Percentiles rank a stretch among this genome's conserved stretches.
Evolutionary conservation across 139 green algal species (phyloP).

Genomic region (Closterium sp.): DNA sequence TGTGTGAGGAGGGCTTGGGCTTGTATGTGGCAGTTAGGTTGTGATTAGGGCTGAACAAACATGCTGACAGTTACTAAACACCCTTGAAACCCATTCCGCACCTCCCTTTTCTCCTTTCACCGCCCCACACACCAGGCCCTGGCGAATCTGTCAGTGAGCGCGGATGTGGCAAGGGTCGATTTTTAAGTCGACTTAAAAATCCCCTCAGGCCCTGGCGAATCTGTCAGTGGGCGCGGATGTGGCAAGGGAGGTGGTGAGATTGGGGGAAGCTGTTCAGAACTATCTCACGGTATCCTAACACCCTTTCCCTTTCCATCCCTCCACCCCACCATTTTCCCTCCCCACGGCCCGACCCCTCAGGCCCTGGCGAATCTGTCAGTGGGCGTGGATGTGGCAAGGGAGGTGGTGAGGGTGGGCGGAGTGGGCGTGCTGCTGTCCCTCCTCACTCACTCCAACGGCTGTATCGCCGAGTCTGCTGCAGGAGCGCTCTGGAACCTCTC

Average conservation of each 20-base stretch:
- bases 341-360: not conserved
- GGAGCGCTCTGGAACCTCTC: constrained; percentile 46
- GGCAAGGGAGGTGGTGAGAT: constrained; percentile 8
- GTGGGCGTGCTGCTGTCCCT: constrained; percentile 15
- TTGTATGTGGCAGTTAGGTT: too few species aligned
- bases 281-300: too few species aligned
- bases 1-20: not conserved
- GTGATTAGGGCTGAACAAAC: too few species aligned
- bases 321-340: too few species aligned
- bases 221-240: constrained; percentile 17
- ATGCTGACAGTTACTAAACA: too few species aligned
- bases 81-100: too few species aligned
- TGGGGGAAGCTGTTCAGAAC: too few species aligned
- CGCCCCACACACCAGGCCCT: constrained; percentile 13
- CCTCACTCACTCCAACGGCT: constrained; percentile 15
- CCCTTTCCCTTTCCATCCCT: too few species aligned
- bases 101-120: too few species aligned
- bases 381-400: constrained; percentile 1
- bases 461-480: constrained; percentile 34
- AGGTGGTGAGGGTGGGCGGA: constrained; percentile 18
- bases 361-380: constrained; percentile 43
- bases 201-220: constrained; percentile 32
- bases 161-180: not conserved
- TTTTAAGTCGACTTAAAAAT: too few species aligned
- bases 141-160: constrained; percentile 32